These are phyloP conservation scores for Chlamydomonas sp. DNA, from an alignment of 139 green algal species.

Conservation along the genomic window DNA sequence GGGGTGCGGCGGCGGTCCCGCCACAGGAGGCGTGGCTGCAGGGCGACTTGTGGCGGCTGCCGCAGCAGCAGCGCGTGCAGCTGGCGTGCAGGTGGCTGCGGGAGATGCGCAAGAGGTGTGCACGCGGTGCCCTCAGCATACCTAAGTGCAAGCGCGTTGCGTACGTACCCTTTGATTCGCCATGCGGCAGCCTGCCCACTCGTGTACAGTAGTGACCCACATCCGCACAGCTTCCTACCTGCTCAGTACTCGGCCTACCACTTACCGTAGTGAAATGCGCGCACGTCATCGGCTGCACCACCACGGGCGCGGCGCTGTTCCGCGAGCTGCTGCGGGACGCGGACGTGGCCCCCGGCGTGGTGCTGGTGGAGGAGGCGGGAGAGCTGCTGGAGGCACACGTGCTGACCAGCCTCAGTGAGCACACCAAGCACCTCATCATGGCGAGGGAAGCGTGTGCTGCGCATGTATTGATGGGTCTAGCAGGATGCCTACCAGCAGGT, in stretches of 20 bases:
- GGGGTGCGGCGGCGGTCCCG: background rate
- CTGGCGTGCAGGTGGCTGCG: background rate
- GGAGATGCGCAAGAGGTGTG: background rate
- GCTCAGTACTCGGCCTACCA: too few relatives aligned
- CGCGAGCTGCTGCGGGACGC: conserved; percentile 38
- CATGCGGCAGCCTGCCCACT: too few relatives aligned
- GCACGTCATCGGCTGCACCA: conserved; percentile 61
- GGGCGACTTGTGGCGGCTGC: conserved; percentile 10
- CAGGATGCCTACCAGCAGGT: too few relatives aligned
- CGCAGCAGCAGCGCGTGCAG: background rate
- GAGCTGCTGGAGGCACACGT: conserved; percentile 86
- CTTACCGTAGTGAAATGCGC: conserved; percentile 6
- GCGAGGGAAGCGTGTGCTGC: too few relatives aligned
- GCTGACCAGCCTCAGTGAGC: conserved; percentile 63
- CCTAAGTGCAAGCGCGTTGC: too few relatives aligned
- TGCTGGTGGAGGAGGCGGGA: conserved; percentile 85
- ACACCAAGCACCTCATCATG: conserved; percentile 80
- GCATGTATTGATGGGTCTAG: too few relatives aligned
- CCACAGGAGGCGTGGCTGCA: background rate
- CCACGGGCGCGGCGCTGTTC: conserved; percentile 52
- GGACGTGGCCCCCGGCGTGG: conserved; percentile 49
- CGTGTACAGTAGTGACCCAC: too few relatives aligned
- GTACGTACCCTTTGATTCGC: too few relatives aligned
- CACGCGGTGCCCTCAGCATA: background rate
- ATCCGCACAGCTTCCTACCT: too few relatives aligned